These are phyloP conservation scores for Penicillium turbatum DNA, from an alignment of 495 filamentous ascomycete species.

Conservation along the genomic window DNA sequence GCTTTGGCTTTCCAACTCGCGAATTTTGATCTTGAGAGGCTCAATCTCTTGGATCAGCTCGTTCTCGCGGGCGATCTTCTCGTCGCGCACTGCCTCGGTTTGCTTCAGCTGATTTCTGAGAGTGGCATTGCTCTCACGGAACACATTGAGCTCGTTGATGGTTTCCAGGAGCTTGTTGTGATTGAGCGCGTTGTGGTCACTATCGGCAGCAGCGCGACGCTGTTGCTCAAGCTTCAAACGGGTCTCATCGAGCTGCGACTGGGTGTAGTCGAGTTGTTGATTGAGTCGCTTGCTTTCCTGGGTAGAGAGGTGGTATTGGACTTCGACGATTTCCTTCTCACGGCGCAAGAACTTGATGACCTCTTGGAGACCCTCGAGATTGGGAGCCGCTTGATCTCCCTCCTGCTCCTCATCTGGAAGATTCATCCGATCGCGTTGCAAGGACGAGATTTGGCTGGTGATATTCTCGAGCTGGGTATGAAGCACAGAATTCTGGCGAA, in stretches of 20 bases:
- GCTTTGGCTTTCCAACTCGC: conserved; percentile 73
- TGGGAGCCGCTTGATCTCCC: conserved; percentile 39
- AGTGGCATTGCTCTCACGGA: conserved; percentile 87
- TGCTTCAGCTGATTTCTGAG: conserved; percentile 80
- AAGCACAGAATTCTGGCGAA: conserved; percentile 79
- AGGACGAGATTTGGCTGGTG: conserved; percentile 65
- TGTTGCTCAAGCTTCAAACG: conserved; percentile 84
- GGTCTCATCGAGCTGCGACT: conserved; percentile 79
- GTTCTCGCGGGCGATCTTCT: conserved; percentile 69
- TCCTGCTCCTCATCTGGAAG: conserved; percentile 37
- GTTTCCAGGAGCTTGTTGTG: conserved; percentile 90
- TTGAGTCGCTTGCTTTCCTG: conserved; percentile 83
- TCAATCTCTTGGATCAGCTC: conserved; percentile 72
- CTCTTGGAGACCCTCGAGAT: conserved; percentile 73
- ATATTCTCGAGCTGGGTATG: conserved; percentile 85
- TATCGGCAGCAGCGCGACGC: conserved; percentile 70
- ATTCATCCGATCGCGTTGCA: conserved; percentile 67
- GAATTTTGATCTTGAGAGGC: conserved; percentile 71
- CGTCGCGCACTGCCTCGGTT: conserved; percentile 64
- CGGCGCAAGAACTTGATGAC: conserved; percentile 86
- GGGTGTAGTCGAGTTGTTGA: conserved; percentile 83
- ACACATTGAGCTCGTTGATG: conserved; percentile 87
- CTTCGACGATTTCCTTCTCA: conserved; percentile 96
- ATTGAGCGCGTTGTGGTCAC: conserved; percentile 60
- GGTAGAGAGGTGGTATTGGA: conserved; percentile 81